phyloP scores from a whole-genome alignment of 2,329 filamentous ascomycete genomes.

The Podosphaera fusca region DNA sequence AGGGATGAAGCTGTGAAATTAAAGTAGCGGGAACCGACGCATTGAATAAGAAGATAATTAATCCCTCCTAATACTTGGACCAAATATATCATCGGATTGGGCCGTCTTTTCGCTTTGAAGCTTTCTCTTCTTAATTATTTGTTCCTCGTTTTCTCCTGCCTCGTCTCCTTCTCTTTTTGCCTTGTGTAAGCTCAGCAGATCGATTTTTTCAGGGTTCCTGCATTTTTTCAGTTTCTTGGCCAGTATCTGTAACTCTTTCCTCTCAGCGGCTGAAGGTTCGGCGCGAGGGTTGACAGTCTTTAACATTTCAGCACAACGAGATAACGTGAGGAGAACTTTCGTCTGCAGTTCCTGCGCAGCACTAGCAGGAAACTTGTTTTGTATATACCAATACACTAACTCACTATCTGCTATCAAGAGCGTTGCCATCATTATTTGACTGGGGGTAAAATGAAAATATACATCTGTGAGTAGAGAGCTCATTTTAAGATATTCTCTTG shows the following conservation, averaged over 20 bases:
- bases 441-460: constrained; percentile 92
- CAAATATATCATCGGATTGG: constrained; percentile 16
- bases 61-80: constrained; percentile 10
- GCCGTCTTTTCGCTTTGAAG: constrained; percentile 19
- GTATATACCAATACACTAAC: constrained; percentile 20
- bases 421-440: constrained; percentile 77
- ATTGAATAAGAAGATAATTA: neutral
- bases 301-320: constrained; percentile 29
- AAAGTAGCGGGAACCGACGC: too few species aligned
- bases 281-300: constrained; percentile 25
- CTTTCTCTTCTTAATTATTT: constrained; percentile 19
- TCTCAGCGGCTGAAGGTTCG: constrained; percentile 13
- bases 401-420: constrained; percentile 51
- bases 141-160: constrained; percentile 7
- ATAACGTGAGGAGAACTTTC: constrained; percentile 26
- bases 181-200: constrained; percentile 39
- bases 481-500: constrained; percentile 51
- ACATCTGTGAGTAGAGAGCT: constrained; percentile 73
- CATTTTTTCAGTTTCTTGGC: constrained; percentile 50
- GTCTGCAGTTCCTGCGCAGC: constrained; percentile 16
- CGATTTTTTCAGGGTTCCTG: constrained; percentile 48
- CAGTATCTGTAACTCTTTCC: constrained; percentile 30
- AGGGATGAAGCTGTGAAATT: too few species aligned
- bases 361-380: constrained; percentile 11
- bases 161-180: constrained; percentile 30